Evolutionary conservation across 305 asterid species (phyloP).

Genomic region (Coffea humblotiana): DNA sequence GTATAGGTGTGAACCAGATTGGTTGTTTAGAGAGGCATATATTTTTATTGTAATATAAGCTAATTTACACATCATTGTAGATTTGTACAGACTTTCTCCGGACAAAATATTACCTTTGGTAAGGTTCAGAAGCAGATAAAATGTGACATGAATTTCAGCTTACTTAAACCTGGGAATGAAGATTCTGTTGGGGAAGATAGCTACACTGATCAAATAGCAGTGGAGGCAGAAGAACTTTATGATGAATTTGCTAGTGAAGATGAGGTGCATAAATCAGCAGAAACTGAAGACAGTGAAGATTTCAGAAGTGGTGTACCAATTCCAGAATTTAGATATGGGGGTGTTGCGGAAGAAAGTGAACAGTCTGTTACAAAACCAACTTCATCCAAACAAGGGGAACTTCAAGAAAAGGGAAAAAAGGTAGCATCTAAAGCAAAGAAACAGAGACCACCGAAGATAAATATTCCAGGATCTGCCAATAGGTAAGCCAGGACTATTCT

Average conservation of each 20-base stretch:
- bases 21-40: not conserved
- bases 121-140: conserved; percentile 68
- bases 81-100: conserved; percentile 69
- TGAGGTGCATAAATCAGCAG: conserved; percentile 16
- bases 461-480: conserved; percentile 75
- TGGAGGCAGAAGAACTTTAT: conserved; percentile 21
- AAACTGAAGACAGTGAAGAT: not conserved
- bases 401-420: conserved; percentile 39
- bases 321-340: conserved; percentile 12
- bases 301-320: not conserved
- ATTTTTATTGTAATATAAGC: not conserved
- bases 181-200: conserved; percentile 21
- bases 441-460: conserved; percentile 38
- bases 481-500: conserved; percentile 39
- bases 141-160: conserved; percentile 46
- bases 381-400: conserved; percentile 30
- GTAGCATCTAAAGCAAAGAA: conserved; percentile 41
- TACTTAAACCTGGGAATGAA: conserved; percentile 26
- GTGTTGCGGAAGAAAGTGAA: conserved; percentile 23
- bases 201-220: conserved; percentile 11
- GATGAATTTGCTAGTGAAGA: conserved; percentile 29
- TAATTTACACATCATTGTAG: conserved; percentile 33
- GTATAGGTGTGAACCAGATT: not conserved
- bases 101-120: conserved; percentile 60
- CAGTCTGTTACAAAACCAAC: conserved; percentile 22